Evolutionary conservation across 805 yeast genomes (phyloP).

Genomic region (Hanseniaspora valbyensis): DNA sequence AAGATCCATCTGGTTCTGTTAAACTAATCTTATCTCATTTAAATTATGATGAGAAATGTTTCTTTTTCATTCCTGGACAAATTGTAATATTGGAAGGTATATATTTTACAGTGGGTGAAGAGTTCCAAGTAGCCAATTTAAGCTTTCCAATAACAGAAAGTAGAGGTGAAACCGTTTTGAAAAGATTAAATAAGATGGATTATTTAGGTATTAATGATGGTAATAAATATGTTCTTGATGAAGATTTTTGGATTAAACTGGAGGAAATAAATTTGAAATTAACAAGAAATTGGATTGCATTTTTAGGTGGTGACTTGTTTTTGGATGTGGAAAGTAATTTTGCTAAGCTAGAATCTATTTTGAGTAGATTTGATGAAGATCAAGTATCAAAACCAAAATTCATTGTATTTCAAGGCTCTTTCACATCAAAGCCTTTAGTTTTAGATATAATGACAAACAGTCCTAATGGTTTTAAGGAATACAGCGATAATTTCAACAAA

Average conservation of each 20-base stretch:
- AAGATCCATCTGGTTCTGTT: constrained; percentile 69
- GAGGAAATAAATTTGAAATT: constrained; percentile 46
- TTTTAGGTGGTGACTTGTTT: constrained; percentile 65
- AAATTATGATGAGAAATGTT: constrained; percentile 51
- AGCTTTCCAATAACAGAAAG: constrained; percentile 85
- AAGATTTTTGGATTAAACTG: constrained; percentile 44
- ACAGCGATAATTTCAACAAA: constrained; percentile 60
- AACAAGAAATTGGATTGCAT: constrained; percentile 45
- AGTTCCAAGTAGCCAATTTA: constrained; percentile 62
- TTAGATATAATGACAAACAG: constrained; percentile 6
- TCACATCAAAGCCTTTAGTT: constrained; percentile 28
- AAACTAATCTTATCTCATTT: neutral
- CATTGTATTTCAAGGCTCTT: constrained; percentile 75
- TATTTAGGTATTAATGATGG: constrained; percentile 57
- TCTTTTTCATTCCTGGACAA: constrained; percentile 61
- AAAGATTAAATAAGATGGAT: constrained; percentile 54
- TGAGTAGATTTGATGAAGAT: constrained; percentile 43
- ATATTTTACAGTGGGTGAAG: constrained; percentile 53
- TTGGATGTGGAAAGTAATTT: constrained; percentile 50
- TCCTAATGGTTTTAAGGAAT: constrained; percentile 36
- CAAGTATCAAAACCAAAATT: constrained; percentile 42
- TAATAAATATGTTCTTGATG: constrained; percentile 49
- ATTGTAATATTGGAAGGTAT: constrained; percentile 77
- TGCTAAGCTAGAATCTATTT: constrained; percentile 55
- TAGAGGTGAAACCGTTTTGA: constrained; percentile 39